Percentiles rank a stretch among this genome's conserved stretches.
Conservation (phyloP, 148 eudicot genomes). For the Agrostemma githago region DNA sequence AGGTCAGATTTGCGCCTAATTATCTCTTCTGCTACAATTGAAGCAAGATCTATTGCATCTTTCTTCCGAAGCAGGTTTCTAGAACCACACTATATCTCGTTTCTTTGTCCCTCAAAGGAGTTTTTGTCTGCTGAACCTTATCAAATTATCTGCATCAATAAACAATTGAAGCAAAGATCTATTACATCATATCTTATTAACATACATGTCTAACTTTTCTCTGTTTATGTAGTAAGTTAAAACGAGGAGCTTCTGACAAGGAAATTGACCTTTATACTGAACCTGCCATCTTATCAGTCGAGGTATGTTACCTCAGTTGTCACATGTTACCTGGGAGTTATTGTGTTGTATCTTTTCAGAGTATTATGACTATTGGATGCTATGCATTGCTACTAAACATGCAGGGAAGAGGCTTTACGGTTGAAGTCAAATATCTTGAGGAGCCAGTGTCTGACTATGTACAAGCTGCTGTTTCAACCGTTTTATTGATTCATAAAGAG, state of each 20-base stretch:
- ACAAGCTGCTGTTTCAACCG: constrained; percentile 86
- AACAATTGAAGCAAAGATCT: not conserved
- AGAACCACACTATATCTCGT: not conserved
- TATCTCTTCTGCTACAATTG: constrained; percentile 96
- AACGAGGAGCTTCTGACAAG: constrained; percentile 39
- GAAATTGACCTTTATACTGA: constrained; percentile 50
- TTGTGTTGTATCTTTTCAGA: not conserved
- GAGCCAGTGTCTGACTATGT: constrained; percentile 94
- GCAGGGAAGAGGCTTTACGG: constrained; percentile 93
- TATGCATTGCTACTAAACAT: constrained; percentile 18
- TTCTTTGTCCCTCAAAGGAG: not conserved
- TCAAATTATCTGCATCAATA: not conserved
- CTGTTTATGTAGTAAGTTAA: constrained; percentile 42
- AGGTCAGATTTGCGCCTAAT: constrained; percentile 85
- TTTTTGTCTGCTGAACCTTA: not conserved
- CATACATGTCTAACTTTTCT: not conserved
- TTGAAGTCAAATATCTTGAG: constrained; percentile 65
- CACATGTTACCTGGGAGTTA: constrained; percentile 7
- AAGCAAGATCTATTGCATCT: constrained; percentile 89
- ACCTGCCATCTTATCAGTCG: constrained; percentile 94
- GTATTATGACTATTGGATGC: constrained; percentile 8
- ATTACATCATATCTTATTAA: not conserved
- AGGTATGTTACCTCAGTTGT: constrained; percentile 44
- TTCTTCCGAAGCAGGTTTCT: constrained; percentile 67
- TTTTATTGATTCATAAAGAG: constrained; percentile 74